Conservation (phyloP, 371 early-diverging fungal genomes). For the Apophysomyces elegans region DNA sequence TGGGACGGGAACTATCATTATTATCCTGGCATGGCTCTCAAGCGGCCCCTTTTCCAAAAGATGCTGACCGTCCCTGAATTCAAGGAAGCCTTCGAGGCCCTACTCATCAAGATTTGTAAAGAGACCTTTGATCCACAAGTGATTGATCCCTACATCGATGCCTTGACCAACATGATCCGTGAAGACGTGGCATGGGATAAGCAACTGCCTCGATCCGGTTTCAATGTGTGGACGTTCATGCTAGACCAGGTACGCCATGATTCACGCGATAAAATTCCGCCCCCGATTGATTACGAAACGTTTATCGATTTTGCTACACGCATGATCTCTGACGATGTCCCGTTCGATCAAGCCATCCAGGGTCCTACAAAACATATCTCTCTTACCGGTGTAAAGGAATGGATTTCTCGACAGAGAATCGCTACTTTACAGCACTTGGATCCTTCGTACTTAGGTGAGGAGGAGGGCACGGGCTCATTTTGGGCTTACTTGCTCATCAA, state of each 20-base stretch:
- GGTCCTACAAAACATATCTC: constrained; percentile 17
- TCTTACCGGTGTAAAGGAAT: constrained; percentile 23
- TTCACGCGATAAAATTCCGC: too few species aligned
- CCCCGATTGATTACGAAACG: constrained; percentile 6
- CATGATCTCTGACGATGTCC: constrained; percentile 13
- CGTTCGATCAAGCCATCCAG: constrained; percentile 21
- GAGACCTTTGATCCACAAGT: constrained; percentile 21
- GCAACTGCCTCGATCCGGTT: constrained; percentile 1
- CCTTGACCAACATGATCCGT: constrained; percentile 18
- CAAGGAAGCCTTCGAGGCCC: constrained; percentile 30
- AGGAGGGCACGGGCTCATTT: too few species aligned
- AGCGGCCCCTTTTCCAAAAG: constrained; percentile 21
- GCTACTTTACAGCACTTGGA: background rate
- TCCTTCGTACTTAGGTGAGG: too few species aligned
- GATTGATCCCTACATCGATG: constrained; percentile 22
- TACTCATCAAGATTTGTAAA: constrained; percentile 16
- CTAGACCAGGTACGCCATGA: background rate
- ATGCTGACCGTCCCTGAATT: constrained; percentile 20
- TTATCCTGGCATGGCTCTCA: constrained; percentile 25
- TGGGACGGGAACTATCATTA: constrained; percentile 33
- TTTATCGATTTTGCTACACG: constrained; percentile 5
- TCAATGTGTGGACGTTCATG: background rate
- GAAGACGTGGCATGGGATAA: constrained; percentile 30
- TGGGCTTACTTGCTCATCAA: too few species aligned
- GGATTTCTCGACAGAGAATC: constrained; percentile 5